Evolutionary conservation across 805 yeast species (phyloP).

Genomic region (Ogataea dorogensis): DNA sequence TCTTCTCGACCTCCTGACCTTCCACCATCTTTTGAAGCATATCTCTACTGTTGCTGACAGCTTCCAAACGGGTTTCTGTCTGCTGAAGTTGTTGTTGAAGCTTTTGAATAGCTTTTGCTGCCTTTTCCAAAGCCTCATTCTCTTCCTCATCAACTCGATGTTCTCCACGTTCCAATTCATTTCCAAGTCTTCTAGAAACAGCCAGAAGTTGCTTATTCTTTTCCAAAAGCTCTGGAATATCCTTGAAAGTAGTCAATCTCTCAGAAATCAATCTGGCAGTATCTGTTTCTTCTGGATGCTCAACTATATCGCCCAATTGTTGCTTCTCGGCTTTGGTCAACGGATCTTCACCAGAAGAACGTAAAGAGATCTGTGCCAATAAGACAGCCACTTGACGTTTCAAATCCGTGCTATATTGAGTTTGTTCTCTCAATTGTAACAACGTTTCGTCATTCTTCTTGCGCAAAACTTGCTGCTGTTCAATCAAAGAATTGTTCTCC

Average conservation of each 20-base stretch:
- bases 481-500: slow-evolving; percentile 35
- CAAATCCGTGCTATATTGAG: slow-evolving; percentile 64
- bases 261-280: slow-evolving; percentile 71
- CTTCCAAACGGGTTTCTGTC: slow-evolving; percentile 49
- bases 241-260: slow-evolving; percentile 67
- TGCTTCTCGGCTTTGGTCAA: slow-evolving; percentile 61
- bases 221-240: slow-evolving; percentile 63
- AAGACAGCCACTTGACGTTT: slow-evolving; percentile 80
- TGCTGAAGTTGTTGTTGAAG: slow-evolving; percentile 58
- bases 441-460: slow-evolving; percentile 42
- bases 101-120: slow-evolving; percentile 64
- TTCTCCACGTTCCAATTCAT: slow-evolving; percentile 63
- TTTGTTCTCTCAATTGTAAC: slow-evolving; percentile 46
- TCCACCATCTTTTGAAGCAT: slow-evolving; percentile 42
- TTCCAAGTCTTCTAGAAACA: slow-evolving; percentile 69
- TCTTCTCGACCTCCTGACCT: slow-evolving; percentile 18
- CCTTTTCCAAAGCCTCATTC: slow-evolving; percentile 35
- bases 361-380: slow-evolving; percentile 61
- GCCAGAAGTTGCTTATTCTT: slow-evolving; percentile 72
- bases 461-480: slow-evolving; percentile 24
- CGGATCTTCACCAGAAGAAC: slow-evolving; percentile 56
- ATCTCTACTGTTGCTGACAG: slow-evolving; percentile 67
- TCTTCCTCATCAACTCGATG: slow-evolving; percentile 47
- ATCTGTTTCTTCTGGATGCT: slow-evolving; percentile 47
- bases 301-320: slow-evolving; percentile 58